Percentiles rank a stretch among this genome's conserved stretches.
These are phyloP conservation scores for Cladosporium halotolerans DNA, from an alignment of 2,329 filamentous ascomycete genomes.

Conservation along the genomic window DNA sequence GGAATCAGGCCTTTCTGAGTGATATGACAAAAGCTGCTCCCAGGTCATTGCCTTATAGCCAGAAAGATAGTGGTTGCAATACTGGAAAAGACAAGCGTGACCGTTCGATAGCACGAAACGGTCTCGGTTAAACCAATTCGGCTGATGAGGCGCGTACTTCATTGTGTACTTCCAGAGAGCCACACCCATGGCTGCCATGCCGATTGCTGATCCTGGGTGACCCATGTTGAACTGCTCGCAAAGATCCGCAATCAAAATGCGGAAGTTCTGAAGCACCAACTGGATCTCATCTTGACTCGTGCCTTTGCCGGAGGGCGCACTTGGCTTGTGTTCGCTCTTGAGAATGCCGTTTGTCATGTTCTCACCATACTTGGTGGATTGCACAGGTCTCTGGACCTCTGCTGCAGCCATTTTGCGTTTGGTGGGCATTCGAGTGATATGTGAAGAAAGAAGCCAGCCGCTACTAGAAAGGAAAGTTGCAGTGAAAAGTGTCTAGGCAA, in stretches of 20 bases:
- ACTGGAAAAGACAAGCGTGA: conserved; percentile 52
- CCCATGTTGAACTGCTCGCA: conserved; percentile 65
- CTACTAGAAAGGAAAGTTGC: too few relatives aligned
- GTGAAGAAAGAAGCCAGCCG: too few relatives aligned
- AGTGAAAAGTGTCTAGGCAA: too few relatives aligned
- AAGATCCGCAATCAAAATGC: conserved; percentile 59
- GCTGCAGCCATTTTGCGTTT: conserved; percentile 8
- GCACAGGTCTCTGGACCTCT: neutral
- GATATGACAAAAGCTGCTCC: conserved; percentile 51
- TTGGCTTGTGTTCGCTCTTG: conserved; percentile 11
- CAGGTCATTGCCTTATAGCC: conserved; percentile 52
- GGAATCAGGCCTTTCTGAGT: conserved; percentile 43
- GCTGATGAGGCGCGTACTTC: conserved; percentile 52
- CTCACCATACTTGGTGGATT: conserved; percentile 7
- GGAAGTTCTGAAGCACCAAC: conserved; percentile 41
- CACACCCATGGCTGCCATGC: conserved; percentile 57
- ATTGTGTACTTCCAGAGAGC: conserved; percentile 58
- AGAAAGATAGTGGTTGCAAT: conserved; percentile 35
- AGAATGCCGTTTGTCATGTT: conserved; percentile 13
- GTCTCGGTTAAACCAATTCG: conserved; percentile 55
- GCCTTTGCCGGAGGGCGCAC: neutral
- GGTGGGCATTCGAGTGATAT: neutral
- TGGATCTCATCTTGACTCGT: conserved; percentile 10
- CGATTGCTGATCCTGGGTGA: conserved; percentile 58
- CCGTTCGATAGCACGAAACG: conserved; percentile 59